These are phyloP conservation scores for Pseudonitzschia pungens DNA, from an alignment of 108 stramenopile genomes.

Conservation along the genomic window DNA sequence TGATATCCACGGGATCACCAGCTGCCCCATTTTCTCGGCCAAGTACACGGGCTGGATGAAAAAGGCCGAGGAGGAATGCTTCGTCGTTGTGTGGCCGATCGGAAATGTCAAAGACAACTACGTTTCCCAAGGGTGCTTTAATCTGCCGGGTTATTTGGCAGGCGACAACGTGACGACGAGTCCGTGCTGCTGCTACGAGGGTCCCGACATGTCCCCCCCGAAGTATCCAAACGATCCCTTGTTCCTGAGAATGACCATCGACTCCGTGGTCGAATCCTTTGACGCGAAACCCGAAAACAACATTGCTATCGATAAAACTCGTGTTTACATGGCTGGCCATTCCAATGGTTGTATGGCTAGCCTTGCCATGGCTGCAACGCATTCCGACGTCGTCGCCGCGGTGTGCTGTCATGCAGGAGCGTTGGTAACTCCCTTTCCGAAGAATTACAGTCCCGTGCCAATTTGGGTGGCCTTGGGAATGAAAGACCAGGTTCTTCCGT, in stretches of 20 bases:
- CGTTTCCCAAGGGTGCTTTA: not conserved
- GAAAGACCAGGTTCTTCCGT: conserved; percentile 18
- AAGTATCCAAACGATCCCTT: not conserved
- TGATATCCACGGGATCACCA: conserved; percentile 24
- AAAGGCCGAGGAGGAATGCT: conserved; percentile 26
- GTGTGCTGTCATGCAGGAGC: conserved; percentile 36
- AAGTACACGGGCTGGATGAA: conserved; percentile 30
- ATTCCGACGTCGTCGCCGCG: conserved; percentile 35
- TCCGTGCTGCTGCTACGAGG: conserved; percentile 25
- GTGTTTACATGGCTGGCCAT: conserved; percentile 44
- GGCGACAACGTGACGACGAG: not conserved
- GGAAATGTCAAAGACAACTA: conserved; percentile 8
- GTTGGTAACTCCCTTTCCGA: conserved; percentile 8
- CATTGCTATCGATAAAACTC: conserved; percentile 20
- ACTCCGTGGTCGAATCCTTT: conserved; percentile 11
- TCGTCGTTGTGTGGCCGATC: conserved; percentile 28
- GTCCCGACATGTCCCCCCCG: not conserved
- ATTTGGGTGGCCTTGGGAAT: conserved; percentile 23
- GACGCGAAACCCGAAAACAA: not conserved
- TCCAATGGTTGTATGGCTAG: conserved; percentile 36
- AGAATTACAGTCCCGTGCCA: conserved; percentile 17
- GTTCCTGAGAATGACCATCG: conserved; percentile 10
- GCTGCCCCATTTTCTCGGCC: conserved; percentile 18
- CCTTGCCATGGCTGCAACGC: conserved; percentile 25
- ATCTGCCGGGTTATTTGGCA: not conserved